Evolutionary conservation across 2,329 filamentous ascomycete genomes (phyloP).

Genomic region (Mariannaea sp.): DNA sequence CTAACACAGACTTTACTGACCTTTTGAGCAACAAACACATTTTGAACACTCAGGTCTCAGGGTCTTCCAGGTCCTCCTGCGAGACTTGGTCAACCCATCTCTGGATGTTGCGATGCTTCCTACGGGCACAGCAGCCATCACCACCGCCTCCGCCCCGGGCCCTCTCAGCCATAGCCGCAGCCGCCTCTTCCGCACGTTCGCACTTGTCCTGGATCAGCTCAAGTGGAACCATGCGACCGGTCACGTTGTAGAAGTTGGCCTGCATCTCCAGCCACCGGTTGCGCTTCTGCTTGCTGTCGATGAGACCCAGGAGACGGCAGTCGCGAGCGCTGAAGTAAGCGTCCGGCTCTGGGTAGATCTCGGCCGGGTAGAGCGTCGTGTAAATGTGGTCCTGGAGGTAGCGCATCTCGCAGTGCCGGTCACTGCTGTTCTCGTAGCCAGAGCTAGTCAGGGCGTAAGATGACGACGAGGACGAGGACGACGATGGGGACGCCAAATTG

Average conservation of each 20-base stretch:
- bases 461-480: no score
- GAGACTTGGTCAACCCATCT: conserved; percentile 29
- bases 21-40: no score
- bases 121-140: conserved; percentile 6
- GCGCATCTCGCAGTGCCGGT: conserved; percentile 31
- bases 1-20: no score
- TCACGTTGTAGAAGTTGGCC: conserved; percentile 50
- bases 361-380: conserved; percentile 39
- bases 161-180: no score
- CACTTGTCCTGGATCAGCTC: conserved; percentile 44
- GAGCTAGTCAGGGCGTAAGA: conserved; percentile 24
- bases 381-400: conserved; percentile 43
- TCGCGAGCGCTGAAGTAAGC: conserved; percentile 39
- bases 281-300: conserved; percentile 42
- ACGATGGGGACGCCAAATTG: no score
- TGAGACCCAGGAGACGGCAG: conserved; percentile 43
- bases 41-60: no score
- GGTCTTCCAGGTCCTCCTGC: conserved; percentile 10
- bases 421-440: conserved; percentile 27
- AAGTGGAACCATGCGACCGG: conserved; percentile 47
- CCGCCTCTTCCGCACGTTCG: conserved; percentile 40
- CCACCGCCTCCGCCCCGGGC: neutral
- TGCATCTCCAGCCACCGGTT: conserved; percentile 50
- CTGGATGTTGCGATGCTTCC: conserved; percentile 21
- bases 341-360: conserved; percentile 29